phyloP scores from a whole-genome alignment of 1,284 basidiomycete genomes.

The Rhodotorula sp. region DNA sequence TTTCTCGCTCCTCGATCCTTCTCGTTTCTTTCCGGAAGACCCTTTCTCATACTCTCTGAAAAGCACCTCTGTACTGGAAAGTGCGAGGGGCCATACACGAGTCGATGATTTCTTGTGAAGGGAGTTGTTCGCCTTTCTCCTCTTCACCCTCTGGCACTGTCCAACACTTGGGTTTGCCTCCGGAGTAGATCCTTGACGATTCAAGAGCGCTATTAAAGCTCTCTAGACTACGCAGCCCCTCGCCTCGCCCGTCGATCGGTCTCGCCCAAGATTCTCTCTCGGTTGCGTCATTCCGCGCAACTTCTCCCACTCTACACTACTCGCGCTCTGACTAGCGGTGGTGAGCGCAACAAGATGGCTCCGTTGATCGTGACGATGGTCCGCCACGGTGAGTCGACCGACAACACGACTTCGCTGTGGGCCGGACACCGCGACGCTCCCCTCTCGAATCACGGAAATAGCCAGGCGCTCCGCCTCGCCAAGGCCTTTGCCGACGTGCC shows the following conservation, averaged over 20 bases:
- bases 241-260: neutral
- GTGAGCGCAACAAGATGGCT: constrained; percentile 9
- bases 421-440: constrained; percentile 42
- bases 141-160: neutral
- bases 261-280: neutral
- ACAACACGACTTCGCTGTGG: constrained; percentile 42
- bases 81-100: no score
- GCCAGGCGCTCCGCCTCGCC: constrained; percentile 42
- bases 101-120: no score
- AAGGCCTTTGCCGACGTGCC: constrained; percentile 40
- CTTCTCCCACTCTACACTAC: neutral
- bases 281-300: neutral
- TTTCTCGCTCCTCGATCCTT: neutral
- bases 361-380: constrained; percentile 39
- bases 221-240: no score
- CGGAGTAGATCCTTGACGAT: neutral
- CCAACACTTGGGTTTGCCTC: neutral
- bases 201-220: no score
- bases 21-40: neutral
- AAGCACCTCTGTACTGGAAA: neutral
- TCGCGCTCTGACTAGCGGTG: neutral
- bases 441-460: constrained; percentile 37
- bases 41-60: neutral
- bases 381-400: constrained; percentile 41
- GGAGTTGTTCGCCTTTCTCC: no score